Base-by-base conservation (phyloP, 805 yeast genomes). In the Grigorovia transvaalensis region DNA sequence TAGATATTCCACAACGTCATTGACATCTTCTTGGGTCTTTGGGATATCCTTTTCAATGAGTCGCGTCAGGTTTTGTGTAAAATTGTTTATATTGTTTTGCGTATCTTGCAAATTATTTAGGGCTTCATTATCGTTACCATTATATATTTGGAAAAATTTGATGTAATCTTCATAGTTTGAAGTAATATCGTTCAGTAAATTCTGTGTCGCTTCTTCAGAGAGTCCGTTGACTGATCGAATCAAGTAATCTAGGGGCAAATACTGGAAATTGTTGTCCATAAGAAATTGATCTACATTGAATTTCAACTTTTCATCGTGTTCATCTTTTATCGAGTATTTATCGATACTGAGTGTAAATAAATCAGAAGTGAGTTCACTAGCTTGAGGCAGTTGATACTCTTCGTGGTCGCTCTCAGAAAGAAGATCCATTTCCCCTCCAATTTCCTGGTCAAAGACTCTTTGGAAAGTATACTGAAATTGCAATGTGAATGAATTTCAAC, bases 221-320 rank as follows among this genome's bases (percentile, higher is more conserved):
- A 66, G 50, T 12, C 47, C 49, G 0, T 61, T 52, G 9, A 65
- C 46, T n/a, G 61, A 63, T 30, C 62, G 53, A 12, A 64, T 58
- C 15, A 67, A 57, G 2, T 59, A 51, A 45, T 67, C 69, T n/a
- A 67, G 50, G 9, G 65, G 62, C 15, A 60, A 51, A 47, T 60
- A 67, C n/a, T 67, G 67, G 49, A 65, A 59, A 49, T 66, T 67
- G 49, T 66, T 65, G 27, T 57, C 54, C 43, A 67, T 54, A 17
- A 67, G 54, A 46, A 67, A 65, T 8, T 53, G 54, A 51, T 64
- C 67, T 3, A 63, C 61, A 49, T 62, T 58, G 43, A 65, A 63
- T 13, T 49, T 41, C 1, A 41, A 51, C 17, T 38, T 38, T 13
- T 35, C 29, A 17, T 35, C 20, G 15, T 33, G 45, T 3, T 48